Percentiles rank a stretch among this genome's conserved stretches.
These are phyloP conservation scores for Annulohypoxylon bovei DNA, from an alignment of 495 filamentous ascomycete species.

Conservation along the genomic window DNA sequence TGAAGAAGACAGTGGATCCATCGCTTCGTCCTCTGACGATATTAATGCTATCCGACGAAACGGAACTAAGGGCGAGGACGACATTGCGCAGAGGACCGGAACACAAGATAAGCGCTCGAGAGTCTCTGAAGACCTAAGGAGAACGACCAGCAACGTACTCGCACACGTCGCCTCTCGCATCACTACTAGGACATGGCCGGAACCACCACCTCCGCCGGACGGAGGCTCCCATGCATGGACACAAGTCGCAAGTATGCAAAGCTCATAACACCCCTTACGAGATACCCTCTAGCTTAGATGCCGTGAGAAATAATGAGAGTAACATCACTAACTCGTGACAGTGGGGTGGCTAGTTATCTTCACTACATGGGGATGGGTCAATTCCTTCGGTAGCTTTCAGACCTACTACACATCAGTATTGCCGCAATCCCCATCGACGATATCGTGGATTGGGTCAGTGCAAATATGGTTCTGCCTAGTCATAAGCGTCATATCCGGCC, in stretches of 20 bases:
- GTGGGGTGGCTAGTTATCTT: slow-evolving; percentile 72
- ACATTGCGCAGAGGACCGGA: background rate
- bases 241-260: slow-evolving; percentile 61
- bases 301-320: too few relatives aligned
- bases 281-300: background rate
- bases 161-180: slow-evolving; percentile 42
- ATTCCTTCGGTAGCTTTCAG: slow-evolving; percentile 79
- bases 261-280: background rate
- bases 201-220: slow-evolving; percentile 69
- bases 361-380: slow-evolving; percentile 81
- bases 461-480: slow-evolving; percentile 65
- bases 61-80: background rate
- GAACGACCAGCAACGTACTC: slow-evolving; percentile 44
- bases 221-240: slow-evolving; percentile 73
- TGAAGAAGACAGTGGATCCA: slow-evolving; percentile 27
- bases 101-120: slow-evolving; percentile 16
- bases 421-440: slow-evolving; percentile 54
- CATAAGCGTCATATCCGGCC: slow-evolving; percentile 64
- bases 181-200: slow-evolving; percentile 59
- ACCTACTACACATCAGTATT: slow-evolving; percentile 69
- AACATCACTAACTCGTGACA: slow-evolving; percentile 23
- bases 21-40: slow-evolving; percentile 18
- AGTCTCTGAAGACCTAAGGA: slow-evolving; percentile 40
- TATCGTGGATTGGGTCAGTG: slow-evolving; percentile 70
- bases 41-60: slow-evolving; percentile 6